Evolutionary conservation across 768 basidiomycete genomes (phyloP), one percentile per base, ranked within the genome.

Genomic region (Suillus sp.): DNA sequence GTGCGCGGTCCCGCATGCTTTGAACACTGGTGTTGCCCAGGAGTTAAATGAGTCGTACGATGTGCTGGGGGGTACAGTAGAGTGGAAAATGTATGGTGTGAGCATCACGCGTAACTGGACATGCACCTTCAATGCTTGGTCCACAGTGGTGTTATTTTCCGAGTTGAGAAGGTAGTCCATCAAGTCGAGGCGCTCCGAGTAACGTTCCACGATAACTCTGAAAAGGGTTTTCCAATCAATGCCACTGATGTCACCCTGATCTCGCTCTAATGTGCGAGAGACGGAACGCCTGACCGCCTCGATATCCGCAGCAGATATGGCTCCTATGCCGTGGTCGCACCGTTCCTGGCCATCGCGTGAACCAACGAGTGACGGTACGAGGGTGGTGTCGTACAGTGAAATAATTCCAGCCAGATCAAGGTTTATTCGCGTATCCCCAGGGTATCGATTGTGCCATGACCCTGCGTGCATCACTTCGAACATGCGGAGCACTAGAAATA

Each of bases 161-260:
- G 34, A 22, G 7, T 76, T 72, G 8, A 84, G 72, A 35, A 80
- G 69, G 62, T 79, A 72, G 20, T 70, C 75, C 9, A 81, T 64
- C 22, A 78, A 63, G 55, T 83, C 79, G 18, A 85, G 70, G 18
- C 83, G 70, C 18, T 74, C 78, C 2, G 73, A 74, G 59, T 80
- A 81, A 11, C 81, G 78, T 47, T 82, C 75, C 6, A 75, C 70
- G 25, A 83, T 68, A 30, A 78, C 74, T 20, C 75, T 72, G 16
- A 78, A 66, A 47, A 82, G 69, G 4, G 74, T 73, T 37, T 68
- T 67, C 83, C 83, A 84, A 65, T 85, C 81, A 2, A 83, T 62
- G 1, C 74, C 75, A 61, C 77, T 80, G 1, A 62, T 59, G 2
- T 50, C 54, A 4, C 22, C 54, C 3, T 34, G 53, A 18, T 66